Percentiles rank a stretch among this genome's conserved stretches.
These are phyloP conservation scores for Ceratobasidium sp. DNA, from an alignment of 1,284 basidiomycete genomes.

Conservation along the genomic window DNA sequence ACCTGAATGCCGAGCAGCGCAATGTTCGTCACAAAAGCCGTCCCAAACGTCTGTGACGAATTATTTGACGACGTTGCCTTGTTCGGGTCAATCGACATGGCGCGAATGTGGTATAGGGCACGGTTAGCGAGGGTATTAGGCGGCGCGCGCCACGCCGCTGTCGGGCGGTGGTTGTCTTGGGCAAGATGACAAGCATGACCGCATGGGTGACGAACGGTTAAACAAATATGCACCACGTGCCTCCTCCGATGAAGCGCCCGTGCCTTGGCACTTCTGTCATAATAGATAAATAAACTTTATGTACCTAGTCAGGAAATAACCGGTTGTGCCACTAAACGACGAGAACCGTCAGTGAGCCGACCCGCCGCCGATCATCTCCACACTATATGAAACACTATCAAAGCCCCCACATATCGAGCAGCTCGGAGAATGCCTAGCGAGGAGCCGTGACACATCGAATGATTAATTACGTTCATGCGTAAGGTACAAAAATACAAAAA, in stretches of 20 bases:
- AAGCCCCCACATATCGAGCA: background rate
- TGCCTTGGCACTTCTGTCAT: background rate
- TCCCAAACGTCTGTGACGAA: slow-evolving; percentile 32
- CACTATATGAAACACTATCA: background rate
- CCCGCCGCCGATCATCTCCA: background rate
- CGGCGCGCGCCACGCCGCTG: slow-evolving; percentile 7
- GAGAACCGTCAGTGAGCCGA: background rate
- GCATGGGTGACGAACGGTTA: background rate
- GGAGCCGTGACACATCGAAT: background rate
- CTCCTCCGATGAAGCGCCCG: background rate
- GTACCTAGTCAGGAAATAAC: background rate
- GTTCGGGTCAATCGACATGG: slow-evolving; percentile 28
- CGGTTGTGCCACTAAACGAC: background rate
- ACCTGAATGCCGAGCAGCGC: slow-evolving; percentile 16
- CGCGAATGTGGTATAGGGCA: background rate
- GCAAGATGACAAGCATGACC: background rate
- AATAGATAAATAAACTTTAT: no score
- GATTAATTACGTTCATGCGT: background rate
- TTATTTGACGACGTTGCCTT: slow-evolving; percentile 17
- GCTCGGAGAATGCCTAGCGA: background rate
- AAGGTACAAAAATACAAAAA: background rate
- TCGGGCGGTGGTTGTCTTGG: background rate
- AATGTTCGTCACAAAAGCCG: slow-evolving; percentile 35
- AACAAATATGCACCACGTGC: background rate
- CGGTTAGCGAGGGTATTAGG: background rate